Evolutionary conservation across 495 filamentous ascomycete genomes (phyloP).

Genomic region (Tuber aestivum): DNA sequence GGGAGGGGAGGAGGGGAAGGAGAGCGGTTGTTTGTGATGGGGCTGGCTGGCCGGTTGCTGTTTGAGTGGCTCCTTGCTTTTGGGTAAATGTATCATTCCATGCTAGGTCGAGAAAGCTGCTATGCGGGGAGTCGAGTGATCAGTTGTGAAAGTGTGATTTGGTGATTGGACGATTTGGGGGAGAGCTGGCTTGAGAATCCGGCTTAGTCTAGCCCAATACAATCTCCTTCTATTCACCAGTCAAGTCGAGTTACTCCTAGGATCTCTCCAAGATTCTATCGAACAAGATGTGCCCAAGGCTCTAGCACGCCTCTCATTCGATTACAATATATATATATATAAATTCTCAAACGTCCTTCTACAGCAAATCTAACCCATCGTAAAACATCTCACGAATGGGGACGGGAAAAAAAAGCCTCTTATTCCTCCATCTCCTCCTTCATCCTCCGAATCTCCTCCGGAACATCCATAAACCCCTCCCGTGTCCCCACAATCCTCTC

Average conservation of each 20-base stretch:
- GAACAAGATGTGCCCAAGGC: background rate
- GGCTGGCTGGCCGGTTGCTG: background rate
- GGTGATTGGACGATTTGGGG: background rate
- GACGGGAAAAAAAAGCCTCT: background rate
- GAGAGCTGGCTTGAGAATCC: background rate
- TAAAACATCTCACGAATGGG: background rate
- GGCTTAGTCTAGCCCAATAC: background rate
- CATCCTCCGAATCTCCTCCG: constrained; percentile 31
- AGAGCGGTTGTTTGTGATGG: background rate
- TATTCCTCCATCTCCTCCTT: constrained; percentile 32
- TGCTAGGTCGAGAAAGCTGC: background rate
- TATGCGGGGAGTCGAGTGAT: background rate
- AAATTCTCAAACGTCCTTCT: background rate
- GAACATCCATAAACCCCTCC: constrained; percentile 34
- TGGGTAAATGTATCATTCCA: background rate
- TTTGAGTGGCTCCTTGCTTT: background rate
- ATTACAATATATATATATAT: background rate
- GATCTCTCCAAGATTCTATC: background rate
- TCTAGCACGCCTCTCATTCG: background rate
- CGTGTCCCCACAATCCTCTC: constrained; percentile 20
- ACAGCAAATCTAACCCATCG: background rate
- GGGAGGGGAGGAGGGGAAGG: background rate
- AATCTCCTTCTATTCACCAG: background rate
- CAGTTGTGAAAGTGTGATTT: background rate
- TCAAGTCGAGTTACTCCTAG: background rate